Evolutionary conservation across 2,329 filamentous ascomycete genomes (phyloP), one percentile per base, ranked within the genome.

Genomic region (Macrophomina phaseolina): DNA sequence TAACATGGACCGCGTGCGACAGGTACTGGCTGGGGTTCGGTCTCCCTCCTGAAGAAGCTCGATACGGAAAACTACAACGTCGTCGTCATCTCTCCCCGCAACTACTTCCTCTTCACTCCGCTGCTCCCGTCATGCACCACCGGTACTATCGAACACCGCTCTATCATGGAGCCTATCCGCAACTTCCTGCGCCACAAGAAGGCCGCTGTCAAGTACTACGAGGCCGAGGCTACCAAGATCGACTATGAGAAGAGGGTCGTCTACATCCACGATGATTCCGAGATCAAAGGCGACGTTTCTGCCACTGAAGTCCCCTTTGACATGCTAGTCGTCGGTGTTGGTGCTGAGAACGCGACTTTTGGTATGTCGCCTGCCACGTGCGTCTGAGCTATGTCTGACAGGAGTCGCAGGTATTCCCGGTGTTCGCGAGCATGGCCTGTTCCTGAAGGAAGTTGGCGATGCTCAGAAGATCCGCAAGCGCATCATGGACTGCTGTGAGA

Each of bases 401-500:
- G n/a, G 60, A 38, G 40, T 4, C 30, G 34, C 69, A 87, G 85
- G 87, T 74, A 98, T 99, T 75, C 93, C 93, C 65, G 95, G 95
- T 80, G 95, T 99, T 66, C 90, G 89, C 72, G 95, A 99, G 82
- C 84, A 99, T 85, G 94, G 92, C 73, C 97, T 94, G 84, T 99
- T 99, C 87, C 83, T 99, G 78, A 99, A 99, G 87, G 96, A 99
- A 83, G 97, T 99, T 77, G 89, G 87, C 71, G 96, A 99, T 79
- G 95, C 95, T 67, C 95, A 99, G 82, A 88, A 89, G 76, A 99
- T 99, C 78, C 93, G 95, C 77, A 97, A 94, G 86, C 93, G 93
- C 82, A 97, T 99, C 81, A 99, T 99, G 95, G 95, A 99, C 84
- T 99, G 95, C 80, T 94, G 97, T 73, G 95, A 99, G 84, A 97